phyloP scores from a whole-genome alignment of 2,329 filamentous ascomycete species.

The Nemania serpens region DNA sequence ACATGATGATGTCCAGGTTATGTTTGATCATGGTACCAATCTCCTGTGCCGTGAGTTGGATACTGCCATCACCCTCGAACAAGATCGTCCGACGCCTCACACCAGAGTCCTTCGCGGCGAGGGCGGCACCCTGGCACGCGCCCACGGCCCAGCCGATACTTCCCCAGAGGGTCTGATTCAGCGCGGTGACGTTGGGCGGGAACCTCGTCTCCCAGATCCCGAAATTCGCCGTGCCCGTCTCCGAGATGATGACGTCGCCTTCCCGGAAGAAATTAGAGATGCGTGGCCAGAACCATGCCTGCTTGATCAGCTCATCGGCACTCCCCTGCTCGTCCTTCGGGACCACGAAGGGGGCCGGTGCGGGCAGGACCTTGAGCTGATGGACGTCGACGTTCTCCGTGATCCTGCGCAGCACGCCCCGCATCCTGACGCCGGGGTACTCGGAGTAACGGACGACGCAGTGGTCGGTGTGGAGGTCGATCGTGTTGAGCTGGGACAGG shows the following conservation, averaged over 20 bases:
- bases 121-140: conserved; percentile 67
- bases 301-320: conserved; percentile 59
- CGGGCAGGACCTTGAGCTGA: conserved; percentile 60
- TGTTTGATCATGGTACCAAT: conserved; percentile 82
- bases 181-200: conserved; percentile 74
- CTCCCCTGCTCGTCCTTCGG: conserved; percentile 44
- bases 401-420: conserved; percentile 75
- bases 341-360: conserved; percentile 57
- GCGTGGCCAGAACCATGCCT: conserved; percentile 78
- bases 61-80: conserved; percentile 86
- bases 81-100: conserved; percentile 70
- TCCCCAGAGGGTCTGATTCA: conserved; percentile 79
- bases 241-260: conserved; percentile 80
- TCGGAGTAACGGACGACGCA: conserved; percentile 77
- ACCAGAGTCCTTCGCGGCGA: conserved; percentile 71
- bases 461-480: conserved; percentile 78
- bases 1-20: conserved; percentile 76
- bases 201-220: conserved; percentile 87
- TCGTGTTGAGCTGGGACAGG: conserved; percentile 75
- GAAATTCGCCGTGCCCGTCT: conserved; percentile 87
- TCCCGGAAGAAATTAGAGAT: conserved; percentile 73
- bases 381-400: conserved; percentile 61
- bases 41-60: conserved; percentile 85
- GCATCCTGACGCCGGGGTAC: conserved; percentile 79
- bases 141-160: conserved; percentile 66